Evolutionary conservation across 2,329 filamentous ascomycete species (phyloP), one percentile per base, ranked within the genome.

Genomic region (Penicillium janthinellum): DNA sequence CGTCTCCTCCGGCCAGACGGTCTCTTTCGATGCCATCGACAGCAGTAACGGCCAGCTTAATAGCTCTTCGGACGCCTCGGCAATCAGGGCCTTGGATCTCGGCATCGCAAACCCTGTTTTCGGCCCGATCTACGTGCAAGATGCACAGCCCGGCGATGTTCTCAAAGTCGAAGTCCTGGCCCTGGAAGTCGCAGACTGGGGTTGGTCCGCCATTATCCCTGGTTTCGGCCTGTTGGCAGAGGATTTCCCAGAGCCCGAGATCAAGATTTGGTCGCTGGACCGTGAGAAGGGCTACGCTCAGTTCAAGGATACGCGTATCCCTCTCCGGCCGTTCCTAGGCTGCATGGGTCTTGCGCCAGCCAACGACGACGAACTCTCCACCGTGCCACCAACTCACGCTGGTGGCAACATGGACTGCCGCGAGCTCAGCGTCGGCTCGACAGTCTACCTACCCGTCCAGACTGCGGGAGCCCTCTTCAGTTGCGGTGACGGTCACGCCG

Each of bases 401-500:
- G 83, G 83, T 50, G 83, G 83, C n/a, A 85, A 85, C 65, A 77
- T 85, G 50, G 83, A 85, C 68, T 83, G 82, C 61, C 79, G 79
- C 44, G 78, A 84, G 61, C 66, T 84, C 35, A 79, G 77, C 5
- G 71, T 75, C 3, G 83, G 83, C 0, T 75, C 80, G 0, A 76
- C 71, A 5, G 72, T 85, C 20, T 83, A 79, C 65, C 74, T 84
- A 0, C 82, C 82, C 14, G 78, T 84, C 12, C 77, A 82, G 65
- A 78, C 79, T 0, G 64, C 75, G 2, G 83, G 83, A 0, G 83
- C 81, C 0, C 71, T 84, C 12, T 83, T 85, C 67, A 83, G 80
- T 67, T 83, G 81, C 60, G 82, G 82, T 38, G 82, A 85, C 65
- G 82, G 82, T 0, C 83, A 85, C 67, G 82, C 81, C 3, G 82